phyloP scores from a whole-genome alignment of 495 filamentous ascomycete species.

The Bathelium albidoporum region DNA sequence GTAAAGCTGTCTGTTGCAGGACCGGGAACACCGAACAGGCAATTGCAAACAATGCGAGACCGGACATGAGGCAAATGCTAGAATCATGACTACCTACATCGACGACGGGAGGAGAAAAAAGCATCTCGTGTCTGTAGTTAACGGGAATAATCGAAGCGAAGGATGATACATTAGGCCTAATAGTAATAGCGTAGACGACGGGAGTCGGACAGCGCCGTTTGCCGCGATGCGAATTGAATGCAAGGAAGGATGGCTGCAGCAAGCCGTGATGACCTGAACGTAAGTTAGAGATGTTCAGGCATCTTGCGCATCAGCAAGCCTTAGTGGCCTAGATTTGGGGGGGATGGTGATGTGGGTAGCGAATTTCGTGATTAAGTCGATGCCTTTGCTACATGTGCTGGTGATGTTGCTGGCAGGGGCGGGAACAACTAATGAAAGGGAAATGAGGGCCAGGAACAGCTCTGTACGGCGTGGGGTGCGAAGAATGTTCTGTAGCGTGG shows the following conservation, averaged over 20 bases:
- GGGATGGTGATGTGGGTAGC: background rate
- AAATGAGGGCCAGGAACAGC: background rate
- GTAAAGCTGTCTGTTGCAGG: background rate
- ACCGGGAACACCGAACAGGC: background rate
- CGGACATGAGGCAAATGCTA: background rate
- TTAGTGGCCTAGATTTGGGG: background rate
- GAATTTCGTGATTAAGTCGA: background rate
- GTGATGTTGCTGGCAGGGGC: background rate
- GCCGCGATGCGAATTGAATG: background rate
- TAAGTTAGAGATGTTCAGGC: background rate
- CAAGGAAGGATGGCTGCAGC: background rate
- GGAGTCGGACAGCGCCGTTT: background rate
- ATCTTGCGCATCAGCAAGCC: background rate
- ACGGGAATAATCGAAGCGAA: background rate
- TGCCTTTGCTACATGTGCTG: background rate
- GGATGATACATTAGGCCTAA: slow-evolving; percentile 2
- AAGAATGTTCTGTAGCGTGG: background rate
- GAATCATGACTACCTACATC: background rate
- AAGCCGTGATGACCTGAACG: background rate
- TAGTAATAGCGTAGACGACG: background rate
- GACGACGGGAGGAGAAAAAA: background rate
- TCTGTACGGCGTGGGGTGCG: background rate
- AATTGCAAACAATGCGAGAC: background rate
- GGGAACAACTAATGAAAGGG: background rate
- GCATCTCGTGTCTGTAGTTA: background rate